These are phyloP conservation scores for Salinomyces thailandicus DNA, from an alignment of 2,329 filamentous ascomycete species.

Conservation along the genomic window DNA sequence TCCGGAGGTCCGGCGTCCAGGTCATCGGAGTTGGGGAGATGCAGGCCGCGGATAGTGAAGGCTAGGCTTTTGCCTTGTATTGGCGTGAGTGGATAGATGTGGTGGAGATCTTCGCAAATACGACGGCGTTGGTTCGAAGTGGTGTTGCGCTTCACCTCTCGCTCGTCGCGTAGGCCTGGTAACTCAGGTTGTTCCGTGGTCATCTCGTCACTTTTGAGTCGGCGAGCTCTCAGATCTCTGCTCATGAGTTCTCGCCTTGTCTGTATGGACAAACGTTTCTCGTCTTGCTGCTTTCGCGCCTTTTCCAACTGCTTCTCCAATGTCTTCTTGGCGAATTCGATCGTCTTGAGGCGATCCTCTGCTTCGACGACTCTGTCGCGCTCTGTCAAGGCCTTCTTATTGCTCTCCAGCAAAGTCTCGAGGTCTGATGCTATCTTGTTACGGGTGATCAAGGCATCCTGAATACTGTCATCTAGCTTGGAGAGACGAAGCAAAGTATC, in stretches of 20 bases:
- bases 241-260: constrained; percentile 58
- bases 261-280: constrained; percentile 56
- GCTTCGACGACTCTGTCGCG: constrained; percentile 32
- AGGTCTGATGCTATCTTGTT: constrained; percentile 70
- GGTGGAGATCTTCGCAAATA: constrained; percentile 70
- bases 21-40: constrained; percentile 63
- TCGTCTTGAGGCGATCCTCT: constrained; percentile 33
- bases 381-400: constrained; percentile 28
- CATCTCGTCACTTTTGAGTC: constrained; percentile 36
- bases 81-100: constrained; percentile 72
- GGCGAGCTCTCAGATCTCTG: constrained; percentile 23
- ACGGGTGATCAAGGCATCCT: constrained; percentile 73
- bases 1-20: constrained; percentile 64
- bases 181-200: constrained; percentile 46
- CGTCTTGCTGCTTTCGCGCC: constrained; percentile 52
- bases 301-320: constrained; percentile 57
- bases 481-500: constrained; percentile 78
- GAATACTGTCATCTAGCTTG: constrained; percentile 81
- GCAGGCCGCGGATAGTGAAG: constrained; percentile 72
- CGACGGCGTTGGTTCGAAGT: constrained; percentile 80
- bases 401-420: constrained; percentile 39
- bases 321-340: constrained; percentile 44
- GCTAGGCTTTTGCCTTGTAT: constrained; percentile 53
- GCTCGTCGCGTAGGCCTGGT: constrained; percentile 17
- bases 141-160: constrained; percentile 45